Evolutionary conservation across 2,329 filamentous ascomycete species (phyloP), one percentile per base, ranked within the genome.

Genomic region (Penicillium sp.): DNA sequence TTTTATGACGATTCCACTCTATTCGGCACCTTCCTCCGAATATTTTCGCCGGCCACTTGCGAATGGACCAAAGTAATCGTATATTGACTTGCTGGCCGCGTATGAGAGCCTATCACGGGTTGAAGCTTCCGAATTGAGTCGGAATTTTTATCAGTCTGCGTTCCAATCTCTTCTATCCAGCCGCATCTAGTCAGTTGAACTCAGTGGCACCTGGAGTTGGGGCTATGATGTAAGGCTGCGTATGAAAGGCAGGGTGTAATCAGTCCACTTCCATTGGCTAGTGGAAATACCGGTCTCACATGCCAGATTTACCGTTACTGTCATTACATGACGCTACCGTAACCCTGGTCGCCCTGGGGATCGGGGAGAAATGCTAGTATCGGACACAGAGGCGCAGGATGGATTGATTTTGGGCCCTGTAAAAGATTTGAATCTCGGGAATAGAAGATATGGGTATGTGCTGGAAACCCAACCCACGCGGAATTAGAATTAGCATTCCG

Each of bases 1-100:
- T 69, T 73, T 66, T 71, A 73, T 73, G 71, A 73, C 71, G 71
- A 71, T 69, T 65, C 62, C 66, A 67, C 60, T 66, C 38, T 58
- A 63, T 63, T 69, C 70, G 68, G 69, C 67, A 69, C 66, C 56
- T 65, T 65, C 55, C 66, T 67, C 69, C 69, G 68, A 65, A 62
- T 56, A 51, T 56, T 41, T 41, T 62, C 61, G 49, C 66, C 60
- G 46, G 48, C 67, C 66, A 70, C 52, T 70, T 63, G 60, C 55
- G 60, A 59, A 63, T 55, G 58, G 64, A 62, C 50, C 60, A 65
- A 65, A 66, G 66, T 69, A 69, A 70, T 67, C 61, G 21, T 38
- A 29, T 61, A 23, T 44, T 29, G 56, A 52, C 38, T 23, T 49
- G 31, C 35, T 48, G 13, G 19, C 5, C 46, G 8, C 17, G 31